phyloP scores from a whole-genome alignment of 495 filamentous ascomycete species.

The Cladorrhinum samala region DNA sequence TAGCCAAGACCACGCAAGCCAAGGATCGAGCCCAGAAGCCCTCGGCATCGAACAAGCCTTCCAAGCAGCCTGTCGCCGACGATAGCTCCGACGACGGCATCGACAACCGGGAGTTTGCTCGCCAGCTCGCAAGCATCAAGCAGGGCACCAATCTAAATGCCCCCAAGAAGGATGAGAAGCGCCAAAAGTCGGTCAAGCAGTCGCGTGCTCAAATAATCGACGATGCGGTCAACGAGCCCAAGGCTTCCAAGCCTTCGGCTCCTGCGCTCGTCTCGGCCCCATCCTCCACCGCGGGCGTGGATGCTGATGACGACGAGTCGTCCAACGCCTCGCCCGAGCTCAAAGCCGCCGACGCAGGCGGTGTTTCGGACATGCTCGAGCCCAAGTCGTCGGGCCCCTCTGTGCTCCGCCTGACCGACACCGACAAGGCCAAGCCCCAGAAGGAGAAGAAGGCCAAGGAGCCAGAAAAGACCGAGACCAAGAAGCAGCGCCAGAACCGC shows the following conservation, averaged over 20 bases:
- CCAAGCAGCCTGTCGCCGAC: constrained; percentile 8
- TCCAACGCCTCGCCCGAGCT: constrained; percentile 55
- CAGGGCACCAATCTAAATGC: constrained; percentile 51
- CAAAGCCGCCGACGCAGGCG: constrained; percentile 46
- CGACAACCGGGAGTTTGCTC: constrained; percentile 67
- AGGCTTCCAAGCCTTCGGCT: constrained; percentile 25
- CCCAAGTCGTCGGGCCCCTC: constrained; percentile 60
- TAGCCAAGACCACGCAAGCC: constrained; percentile 28
- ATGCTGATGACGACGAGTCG: constrained; percentile 79
- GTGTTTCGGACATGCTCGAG: constrained; percentile 86
- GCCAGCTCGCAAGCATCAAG: constrained; percentile 60
- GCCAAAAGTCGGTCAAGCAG: constrained; percentile 54
- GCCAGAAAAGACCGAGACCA: constrained; percentile 58
- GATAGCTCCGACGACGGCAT: constrained; percentile 51
- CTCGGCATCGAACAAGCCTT: constrained; percentile 11
- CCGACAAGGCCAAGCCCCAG: constrained; percentile 49
- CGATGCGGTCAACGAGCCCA: constrained; percentile 19
- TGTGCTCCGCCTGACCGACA: constrained; percentile 67
- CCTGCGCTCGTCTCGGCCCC: constrained; percentile 35
- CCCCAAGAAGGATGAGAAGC: constrained; percentile 56
- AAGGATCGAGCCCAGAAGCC: constrained; percentile 27
- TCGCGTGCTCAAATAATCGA: constrained; percentile 42
- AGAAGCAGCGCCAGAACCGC: constrained; percentile 87
- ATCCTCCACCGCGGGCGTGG: constrained; percentile 69
- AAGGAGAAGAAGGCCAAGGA: constrained; percentile 58